These are phyloP conservation scores for Gremmenia infestans DNA, from an alignment of 2,329 filamentous ascomycete species.

Conservation along the genomic window DNA sequence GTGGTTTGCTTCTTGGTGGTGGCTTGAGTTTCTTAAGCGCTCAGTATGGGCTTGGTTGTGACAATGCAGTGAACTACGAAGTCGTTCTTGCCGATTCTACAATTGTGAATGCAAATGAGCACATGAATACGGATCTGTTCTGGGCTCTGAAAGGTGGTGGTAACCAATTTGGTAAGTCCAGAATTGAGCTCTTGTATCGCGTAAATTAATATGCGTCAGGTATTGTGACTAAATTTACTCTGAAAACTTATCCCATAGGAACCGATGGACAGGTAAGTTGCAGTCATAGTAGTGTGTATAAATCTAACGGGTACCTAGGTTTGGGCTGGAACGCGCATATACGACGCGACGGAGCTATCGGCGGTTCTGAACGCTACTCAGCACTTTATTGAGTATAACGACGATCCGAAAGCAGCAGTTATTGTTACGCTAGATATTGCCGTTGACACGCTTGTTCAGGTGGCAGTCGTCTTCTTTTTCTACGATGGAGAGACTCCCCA, in stretches of 20 bases:
- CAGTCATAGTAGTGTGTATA: not conserved
- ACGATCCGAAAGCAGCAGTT: slow-evolving; percentile 32
- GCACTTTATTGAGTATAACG: slow-evolving; percentile 50
- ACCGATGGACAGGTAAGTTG: slow-evolving; percentile 20
- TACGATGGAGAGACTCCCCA: slow-evolving; percentile 33
- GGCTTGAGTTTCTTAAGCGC: slow-evolving; percentile 22
- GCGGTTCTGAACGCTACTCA: slow-evolving; percentile 43
- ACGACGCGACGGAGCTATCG: slow-evolving; percentile 25
- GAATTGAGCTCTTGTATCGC: slow-evolving; percentile 20
- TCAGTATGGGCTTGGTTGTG: slow-evolving; percentile 43
- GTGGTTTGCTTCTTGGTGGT: slow-evolving; percentile 36
- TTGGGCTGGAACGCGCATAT: slow-evolving; percentile 37
- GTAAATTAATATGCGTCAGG: slow-evolving; percentile 23
- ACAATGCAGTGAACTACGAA: slow-evolving; percentile 42
- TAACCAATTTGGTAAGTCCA: slow-evolving; percentile 26
- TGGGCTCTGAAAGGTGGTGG: slow-evolving; percentile 26
- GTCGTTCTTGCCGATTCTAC: slow-evolving; percentile 28
- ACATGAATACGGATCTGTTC: slow-evolving; percentile 18
- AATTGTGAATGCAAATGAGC: slow-evolving; percentile 22
- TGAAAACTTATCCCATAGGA: slow-evolving; percentile 29
- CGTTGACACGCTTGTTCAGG: slow-evolving; percentile 15
- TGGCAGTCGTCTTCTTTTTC: slow-evolving; percentile 33
- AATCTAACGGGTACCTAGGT: slow-evolving; percentile 20
- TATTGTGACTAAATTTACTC: slow-evolving; percentile 33
- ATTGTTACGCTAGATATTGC: slow-evolving; percentile 26